Evolutionary conservation across 2,329 filamentous ascomycete species (phyloP).

Genomic region (Fusarium metavorans): DNA sequence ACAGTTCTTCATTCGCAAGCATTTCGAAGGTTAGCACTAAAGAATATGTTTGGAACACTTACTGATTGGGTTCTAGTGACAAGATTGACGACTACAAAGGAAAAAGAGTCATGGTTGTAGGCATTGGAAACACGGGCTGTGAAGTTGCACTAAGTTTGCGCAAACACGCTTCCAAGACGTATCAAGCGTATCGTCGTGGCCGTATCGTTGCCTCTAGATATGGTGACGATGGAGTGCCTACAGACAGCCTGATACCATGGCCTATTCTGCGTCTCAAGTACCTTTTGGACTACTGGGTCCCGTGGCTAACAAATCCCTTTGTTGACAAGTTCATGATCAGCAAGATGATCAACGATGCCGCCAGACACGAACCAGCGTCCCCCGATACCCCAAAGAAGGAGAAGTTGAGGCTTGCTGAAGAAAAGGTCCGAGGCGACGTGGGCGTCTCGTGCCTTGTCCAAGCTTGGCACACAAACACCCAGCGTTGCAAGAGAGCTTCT

Average conservation of each 20-base stretch:
- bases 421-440: background rate
- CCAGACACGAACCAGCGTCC: background rate
- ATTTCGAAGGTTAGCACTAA: background rate
- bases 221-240: background rate
- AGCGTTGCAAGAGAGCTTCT: background rate
- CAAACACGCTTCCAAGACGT: background rate
- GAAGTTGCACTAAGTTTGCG: background rate
- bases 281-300: background rate
- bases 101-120: constrained; percentile 2
- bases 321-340: background rate
- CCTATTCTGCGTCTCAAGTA: constrained; percentile 1
- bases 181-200: background rate
- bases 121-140: constrained; percentile 5
- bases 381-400: background rate
- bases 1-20: background rate
- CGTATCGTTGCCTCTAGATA: background rate
- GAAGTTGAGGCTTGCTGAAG: background rate
- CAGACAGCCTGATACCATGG: constrained; percentile 4
- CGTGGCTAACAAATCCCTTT: background rate
- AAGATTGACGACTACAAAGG: background rate
- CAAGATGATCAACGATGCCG: constrained; percentile 3
- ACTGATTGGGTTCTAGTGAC: background rate
- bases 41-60: accelerated
- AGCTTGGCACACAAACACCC: constrained; percentile 7
- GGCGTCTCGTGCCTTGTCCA: background rate